These are phyloP conservation scores for Suillus occidentalis DNA, from an alignment of 768 basidiomycete genomes.

Conservation along the genomic window DNA sequence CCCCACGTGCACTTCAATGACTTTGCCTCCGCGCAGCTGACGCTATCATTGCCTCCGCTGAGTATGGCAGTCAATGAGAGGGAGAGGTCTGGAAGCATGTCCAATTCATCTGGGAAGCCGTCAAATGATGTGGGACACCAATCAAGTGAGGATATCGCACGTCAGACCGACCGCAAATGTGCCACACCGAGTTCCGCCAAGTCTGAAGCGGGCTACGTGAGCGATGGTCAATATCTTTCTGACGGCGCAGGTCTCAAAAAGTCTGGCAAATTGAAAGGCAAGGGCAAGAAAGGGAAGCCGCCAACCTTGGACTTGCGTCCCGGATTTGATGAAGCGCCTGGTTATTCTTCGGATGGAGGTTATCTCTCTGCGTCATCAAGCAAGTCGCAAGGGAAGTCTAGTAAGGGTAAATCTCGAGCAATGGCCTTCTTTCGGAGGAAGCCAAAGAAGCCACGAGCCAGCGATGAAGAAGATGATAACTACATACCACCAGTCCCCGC, in stretches of 20 bases:
- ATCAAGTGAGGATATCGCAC: conserved; percentile 24
- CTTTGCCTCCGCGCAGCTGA: conserved; percentile 31
- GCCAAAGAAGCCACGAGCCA: conserved; percentile 25
- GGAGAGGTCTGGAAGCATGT: background rate
- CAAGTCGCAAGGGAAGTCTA: conserved; percentile 31
- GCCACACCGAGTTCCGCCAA: conserved; percentile 16
- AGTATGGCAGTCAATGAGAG: background rate
- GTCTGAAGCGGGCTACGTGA: conserved; percentile 26
- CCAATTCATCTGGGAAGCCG: conserved; percentile 5
- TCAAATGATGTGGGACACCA: conserved; percentile 16
- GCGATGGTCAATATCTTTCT: conserved; percentile 34
- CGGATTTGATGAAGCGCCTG: conserved; percentile 21
- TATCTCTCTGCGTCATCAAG: conserved; percentile 35
- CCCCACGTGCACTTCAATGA: conserved; percentile 33
- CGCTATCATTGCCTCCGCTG: conserved; percentile 26
- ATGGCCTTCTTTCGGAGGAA: conserved; percentile 35
- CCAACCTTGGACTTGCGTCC: conserved; percentile 18
- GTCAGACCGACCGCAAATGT: conserved; percentile 9
- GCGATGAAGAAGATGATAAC: conserved; percentile 33
- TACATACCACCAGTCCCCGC: conserved; percentile 33
- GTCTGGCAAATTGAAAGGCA: conserved; percentile 23
- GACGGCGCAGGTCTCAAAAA: conserved; percentile 20
- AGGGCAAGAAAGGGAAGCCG: conserved; percentile 20
- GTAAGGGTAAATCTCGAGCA: conserved; percentile 31
- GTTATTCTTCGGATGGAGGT: conserved; percentile 29